Percentiles rank a stretch among this genome's conserved stretches.
Evolutionary conservation across 306 rosid genomes (phyloP).

Genomic region (Trichosanthes truncata): DNA sequence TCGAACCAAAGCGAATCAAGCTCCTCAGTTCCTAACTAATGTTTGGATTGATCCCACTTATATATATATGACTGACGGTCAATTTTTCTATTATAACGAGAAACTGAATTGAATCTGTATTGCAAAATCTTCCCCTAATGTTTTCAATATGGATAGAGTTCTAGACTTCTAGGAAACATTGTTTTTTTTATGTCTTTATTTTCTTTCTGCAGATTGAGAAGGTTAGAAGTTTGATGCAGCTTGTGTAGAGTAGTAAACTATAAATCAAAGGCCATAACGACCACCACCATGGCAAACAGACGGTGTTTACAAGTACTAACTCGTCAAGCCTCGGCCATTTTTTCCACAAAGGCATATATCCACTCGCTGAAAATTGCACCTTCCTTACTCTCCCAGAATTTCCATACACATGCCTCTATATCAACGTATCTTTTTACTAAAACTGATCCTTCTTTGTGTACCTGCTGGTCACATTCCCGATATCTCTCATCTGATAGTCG

Average conservation of each 20-base stretch:
- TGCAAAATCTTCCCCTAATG: neutral
- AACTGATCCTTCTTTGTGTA: conserved; percentile 12
- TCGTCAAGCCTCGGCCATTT: conserved; percentile 37
- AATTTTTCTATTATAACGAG: too few species aligned
- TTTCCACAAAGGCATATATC: conserved; percentile 24
- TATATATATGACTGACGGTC: too few species aligned
- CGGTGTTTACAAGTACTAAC: conserved; percentile 49
- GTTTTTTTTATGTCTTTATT: neutral
- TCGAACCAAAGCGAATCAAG: too few species aligned
- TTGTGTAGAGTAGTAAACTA: neutral
- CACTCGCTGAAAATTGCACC: conserved; percentile 18
- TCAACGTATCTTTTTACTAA: conserved; percentile 15
- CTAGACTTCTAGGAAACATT: neutral
- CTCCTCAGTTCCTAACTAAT: too few species aligned
- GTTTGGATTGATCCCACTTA: too few species aligned
- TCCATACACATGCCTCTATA: conserved; percentile 12
- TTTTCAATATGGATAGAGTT: neutral
- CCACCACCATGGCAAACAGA: conserved; percentile 46
- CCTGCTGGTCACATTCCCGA: conserved; percentile 29
- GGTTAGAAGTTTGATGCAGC: neutral
- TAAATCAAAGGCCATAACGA: neutral
- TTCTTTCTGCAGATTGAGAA: neutral
- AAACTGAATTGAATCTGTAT: neutral
- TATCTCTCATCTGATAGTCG: conserved; percentile 39
- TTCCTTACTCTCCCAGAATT: conserved; percentile 14